These are phyloP conservation scores for Pseudoscleropodium purum DNA, from an alignment of 225 moss, liverwort and hornwort species.

Conservation along the genomic window DNA sequence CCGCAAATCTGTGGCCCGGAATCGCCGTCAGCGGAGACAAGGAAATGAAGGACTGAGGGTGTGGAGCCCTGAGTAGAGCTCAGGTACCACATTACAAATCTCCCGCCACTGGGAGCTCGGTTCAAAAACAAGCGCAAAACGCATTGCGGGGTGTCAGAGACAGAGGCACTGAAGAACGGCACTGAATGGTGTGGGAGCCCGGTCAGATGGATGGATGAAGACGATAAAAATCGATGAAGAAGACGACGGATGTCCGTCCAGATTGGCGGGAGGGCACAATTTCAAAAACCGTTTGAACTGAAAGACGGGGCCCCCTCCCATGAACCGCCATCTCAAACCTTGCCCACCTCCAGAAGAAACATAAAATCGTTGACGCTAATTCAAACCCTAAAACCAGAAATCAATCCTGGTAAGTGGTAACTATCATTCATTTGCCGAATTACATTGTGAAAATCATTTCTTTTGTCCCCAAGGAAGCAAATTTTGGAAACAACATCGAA, in stretches of 20 bases:
- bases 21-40: not conserved
- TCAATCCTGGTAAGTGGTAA: not conserved
- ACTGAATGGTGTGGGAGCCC: not conserved
- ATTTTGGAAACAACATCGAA: not conserved
- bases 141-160: not conserved
- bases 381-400: not conserved
- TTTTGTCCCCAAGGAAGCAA: not conserved
- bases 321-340: not conserved
- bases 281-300: constrained; percentile 15
- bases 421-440: not conserved
- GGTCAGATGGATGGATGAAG: not conserved
- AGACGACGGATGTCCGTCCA: not conserved
- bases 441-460: not conserved
- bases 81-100: not conserved
- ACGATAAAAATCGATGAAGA: not conserved
- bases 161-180: not conserved
- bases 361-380: not conserved
- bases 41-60: not conserved
- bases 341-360: not conserved
- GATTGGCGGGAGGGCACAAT: constrained; percentile 1
- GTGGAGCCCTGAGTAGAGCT: fast-evolving
- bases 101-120: not conserved
- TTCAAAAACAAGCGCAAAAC: not conserved
- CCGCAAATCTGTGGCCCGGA: not conserved
- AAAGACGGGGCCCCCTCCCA: not conserved